phyloP scores from a whole-genome alignment of 208 protist genomes.

The Tritrichomonas musculus region DNA sequence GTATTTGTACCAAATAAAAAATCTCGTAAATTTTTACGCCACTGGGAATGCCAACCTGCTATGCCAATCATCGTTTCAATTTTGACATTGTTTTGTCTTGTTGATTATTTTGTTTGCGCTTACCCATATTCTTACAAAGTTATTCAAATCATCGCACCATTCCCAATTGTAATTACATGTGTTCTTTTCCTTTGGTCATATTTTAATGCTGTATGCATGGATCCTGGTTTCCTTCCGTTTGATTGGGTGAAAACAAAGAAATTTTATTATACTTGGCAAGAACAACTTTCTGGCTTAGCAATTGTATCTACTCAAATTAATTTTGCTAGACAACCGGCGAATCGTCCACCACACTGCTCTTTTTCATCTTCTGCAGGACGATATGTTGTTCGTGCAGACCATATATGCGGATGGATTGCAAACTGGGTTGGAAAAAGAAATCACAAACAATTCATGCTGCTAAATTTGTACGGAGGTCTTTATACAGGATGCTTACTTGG shows the following conservation, averaged over 20 bases:
- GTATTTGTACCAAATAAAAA: too few relatives aligned
- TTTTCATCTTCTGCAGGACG: background rate
- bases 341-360: background rate
- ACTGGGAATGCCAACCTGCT: background rate
- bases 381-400: background rate
- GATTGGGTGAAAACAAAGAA: background rate
- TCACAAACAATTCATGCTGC: conserved; percentile 23
- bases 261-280: background rate
- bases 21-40: background rate
- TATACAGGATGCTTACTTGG: background rate
- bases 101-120: background rate
- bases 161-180: background rate
- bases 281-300: background rate
- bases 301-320: background rate
- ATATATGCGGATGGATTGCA: conserved; percentile 4
- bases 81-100: background rate
- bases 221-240: conserved; percentile 8
- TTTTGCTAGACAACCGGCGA: background rate
- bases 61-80: background rate
- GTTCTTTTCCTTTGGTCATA: background rate
- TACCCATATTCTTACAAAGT: background rate
- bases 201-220: background rate
- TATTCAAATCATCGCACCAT: background rate
- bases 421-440: conserved; percentile 26
- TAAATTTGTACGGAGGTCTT: background rate